Conservation (phyloP, 2,329 filamentous ascomycete species). For the Penicillium sp. region DNA sequence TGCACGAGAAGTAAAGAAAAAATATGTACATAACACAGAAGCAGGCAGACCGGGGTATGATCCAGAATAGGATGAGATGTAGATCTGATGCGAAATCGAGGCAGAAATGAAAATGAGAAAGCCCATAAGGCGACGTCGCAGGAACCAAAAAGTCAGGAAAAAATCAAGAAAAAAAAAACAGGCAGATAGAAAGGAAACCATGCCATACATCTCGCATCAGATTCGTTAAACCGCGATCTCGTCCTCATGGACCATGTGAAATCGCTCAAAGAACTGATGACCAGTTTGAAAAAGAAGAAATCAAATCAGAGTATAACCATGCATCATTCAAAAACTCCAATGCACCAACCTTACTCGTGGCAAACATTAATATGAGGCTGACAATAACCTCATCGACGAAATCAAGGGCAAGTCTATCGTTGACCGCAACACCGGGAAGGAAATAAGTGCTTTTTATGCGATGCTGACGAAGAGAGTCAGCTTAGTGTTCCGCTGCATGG, state of each 20-base stretch:
- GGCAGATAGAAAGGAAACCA: constrained; percentile 14
- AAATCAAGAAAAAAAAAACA: not conserved
- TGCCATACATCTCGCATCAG: constrained; percentile 30
- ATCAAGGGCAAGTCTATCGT: constrained; percentile 11
- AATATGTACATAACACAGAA: constrained; percentile 29
- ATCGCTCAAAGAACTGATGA: constrained; percentile 21
- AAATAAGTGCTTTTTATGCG: constrained; percentile 19
- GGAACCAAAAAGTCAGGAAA: constrained; percentile 7
- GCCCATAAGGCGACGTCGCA: constrained; percentile 10
- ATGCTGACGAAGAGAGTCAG: constrained; percentile 61
- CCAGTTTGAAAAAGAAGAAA: constrained; percentile 1
- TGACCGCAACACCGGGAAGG: constrained; percentile 6
- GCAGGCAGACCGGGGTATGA: constrained; percentile 18
- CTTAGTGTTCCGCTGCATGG: constrained; percentile 77
- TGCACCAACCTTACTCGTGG: constrained; percentile 18
- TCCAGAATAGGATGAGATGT: constrained; percentile 10
- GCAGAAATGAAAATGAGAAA: constrained; percentile 10
- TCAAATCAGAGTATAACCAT: not conserved
- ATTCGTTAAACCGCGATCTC: constrained; percentile 27
- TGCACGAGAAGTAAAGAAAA: constrained; percentile 18
- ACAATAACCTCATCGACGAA: constrained; percentile 14
- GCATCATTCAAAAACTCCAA: constrained; percentile 18
- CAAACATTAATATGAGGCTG: constrained; percentile 7
- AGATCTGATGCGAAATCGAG: constrained; percentile 6
- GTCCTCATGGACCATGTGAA: constrained; percentile 15